phyloP scores from a whole-genome alignment of 73 alveolate species.

The Durusdinium trenchii region DNA sequence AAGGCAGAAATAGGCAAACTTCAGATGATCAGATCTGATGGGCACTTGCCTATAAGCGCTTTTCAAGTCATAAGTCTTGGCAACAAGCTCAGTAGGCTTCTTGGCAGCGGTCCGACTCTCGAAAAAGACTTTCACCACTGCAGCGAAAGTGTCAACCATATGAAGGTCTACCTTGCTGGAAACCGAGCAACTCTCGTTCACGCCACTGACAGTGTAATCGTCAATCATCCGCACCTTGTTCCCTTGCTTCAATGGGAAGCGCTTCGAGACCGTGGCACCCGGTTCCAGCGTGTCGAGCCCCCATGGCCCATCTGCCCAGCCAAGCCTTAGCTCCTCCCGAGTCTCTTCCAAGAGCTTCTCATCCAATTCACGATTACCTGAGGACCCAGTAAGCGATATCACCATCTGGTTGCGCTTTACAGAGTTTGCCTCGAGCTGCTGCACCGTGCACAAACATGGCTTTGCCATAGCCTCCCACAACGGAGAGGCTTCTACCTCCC shows the following conservation, averaged over 20 bases:
- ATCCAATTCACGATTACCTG: neutral
- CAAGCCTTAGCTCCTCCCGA: neutral
- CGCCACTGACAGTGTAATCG: slow-evolving; percentile 7
- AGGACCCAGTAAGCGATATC: neutral
- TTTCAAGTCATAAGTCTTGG: neutral
- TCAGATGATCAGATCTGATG: neutral
- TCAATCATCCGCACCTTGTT: slow-evolving; percentile 2
- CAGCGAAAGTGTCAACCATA: neutral
- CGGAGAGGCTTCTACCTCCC: neutral
- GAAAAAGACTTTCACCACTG: neutral
- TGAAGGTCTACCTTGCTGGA: neutral
- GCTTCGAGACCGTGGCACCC: slow-evolving; percentile 15
- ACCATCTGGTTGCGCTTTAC: neutral
- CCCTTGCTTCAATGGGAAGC: neutral
- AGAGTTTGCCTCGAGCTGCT: neutral
- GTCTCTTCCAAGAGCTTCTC: neutral
- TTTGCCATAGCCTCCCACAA: neutral
- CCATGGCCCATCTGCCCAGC: slow-evolving; percentile 42
- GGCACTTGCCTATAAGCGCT: neutral
- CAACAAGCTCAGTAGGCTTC: neutral
- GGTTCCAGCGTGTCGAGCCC: neutral
- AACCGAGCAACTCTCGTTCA: neutral
- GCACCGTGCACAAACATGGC: neutral
- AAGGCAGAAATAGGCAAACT: neutral
- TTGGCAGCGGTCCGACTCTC: neutral